These are phyloP conservation scores for Pilatotrama ljubarskyi DNA, from an alignment of 768 basidiomycete genomes.

Conservation along the genomic window DNA sequence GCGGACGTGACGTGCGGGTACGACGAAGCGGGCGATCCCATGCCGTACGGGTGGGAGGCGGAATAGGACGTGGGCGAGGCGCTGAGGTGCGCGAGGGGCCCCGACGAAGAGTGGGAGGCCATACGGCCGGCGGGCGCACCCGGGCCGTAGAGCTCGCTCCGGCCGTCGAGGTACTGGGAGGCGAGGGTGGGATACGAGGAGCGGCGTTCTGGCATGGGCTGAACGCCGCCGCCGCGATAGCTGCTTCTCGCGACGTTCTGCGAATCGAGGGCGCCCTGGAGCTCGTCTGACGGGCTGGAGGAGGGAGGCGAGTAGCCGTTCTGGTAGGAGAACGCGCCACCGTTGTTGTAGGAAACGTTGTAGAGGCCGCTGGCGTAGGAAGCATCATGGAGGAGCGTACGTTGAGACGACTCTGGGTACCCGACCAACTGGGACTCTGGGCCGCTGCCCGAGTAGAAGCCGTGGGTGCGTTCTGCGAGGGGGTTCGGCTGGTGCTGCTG, in stretches of 20 bases:
- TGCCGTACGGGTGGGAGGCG: background rate
- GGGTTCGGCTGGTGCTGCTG: slow-evolving; percentile 15
- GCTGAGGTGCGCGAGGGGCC: slow-evolving; percentile 1
- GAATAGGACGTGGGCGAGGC: slow-evolving; percentile 3
- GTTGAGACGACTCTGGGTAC: slow-evolving; percentile 36
- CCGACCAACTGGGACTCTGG: slow-evolving; percentile 25
- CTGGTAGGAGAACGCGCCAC: slow-evolving; percentile 7
- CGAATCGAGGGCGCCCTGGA: slow-evolving; percentile 15
- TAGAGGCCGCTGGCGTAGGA: slow-evolving; percentile 25
- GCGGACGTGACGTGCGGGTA: slow-evolving; percentile 2
- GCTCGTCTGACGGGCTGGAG: slow-evolving; percentile 12
- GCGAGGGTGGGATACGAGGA: slow-evolving; percentile 4
- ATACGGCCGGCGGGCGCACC: background rate
- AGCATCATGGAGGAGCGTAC: slow-evolving; percentile 29
- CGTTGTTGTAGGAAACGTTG: slow-evolving; percentile 18
- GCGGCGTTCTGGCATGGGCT: slow-evolving; percentile 14
- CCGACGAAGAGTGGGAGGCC: background rate
- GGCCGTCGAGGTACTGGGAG: slow-evolving; percentile 10
- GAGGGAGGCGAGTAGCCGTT: slow-evolving; percentile 10
- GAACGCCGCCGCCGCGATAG: slow-evolving; percentile 13
- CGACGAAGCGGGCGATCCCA: slow-evolving; percentile 3
- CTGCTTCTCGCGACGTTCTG: slow-evolving; percentile 6
- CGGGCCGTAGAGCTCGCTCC: slow-evolving; percentile 4
- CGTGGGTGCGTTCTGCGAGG: slow-evolving; percentile 24
- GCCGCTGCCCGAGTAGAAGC: slow-evolving; percentile 21